Evolutionary conservation across 108 stramenopile genomes (phyloP), one percentile per base, ranked within the genome.

Genomic region (Stephanodiscus triporus): DNA sequence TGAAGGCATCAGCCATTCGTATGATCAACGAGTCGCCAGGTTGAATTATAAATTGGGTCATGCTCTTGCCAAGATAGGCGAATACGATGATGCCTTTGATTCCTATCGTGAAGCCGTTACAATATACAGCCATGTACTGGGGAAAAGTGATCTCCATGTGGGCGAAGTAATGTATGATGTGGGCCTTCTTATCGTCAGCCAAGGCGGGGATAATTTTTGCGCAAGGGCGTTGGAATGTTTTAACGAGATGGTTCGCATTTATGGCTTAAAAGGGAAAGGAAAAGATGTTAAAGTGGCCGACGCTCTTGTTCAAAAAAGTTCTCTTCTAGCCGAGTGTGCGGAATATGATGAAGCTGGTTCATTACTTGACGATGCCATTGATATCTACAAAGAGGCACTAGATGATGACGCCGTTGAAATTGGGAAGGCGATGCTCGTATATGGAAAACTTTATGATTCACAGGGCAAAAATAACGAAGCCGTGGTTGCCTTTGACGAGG

Each of bases 391-490:
- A 58, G 75, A 69, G 38, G 37, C 59, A 26, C 73, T 81, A 50
- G 87, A 86, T 17, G 82, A 88, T 37, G 83, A 84, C 49, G 70
- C 85, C 30, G 53, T 67, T 37, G 86, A 85, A 45, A 76, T 89
- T 36, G 91, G 87, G 17, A 85, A 86, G 24, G 89, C 85, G 42
- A 65, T 92, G 27, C 76, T 86, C 34, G 73, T 83, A 23, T 68
- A 85, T 24, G 88, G 89, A 29, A 77, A 83, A 49, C 76, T 89
- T 24, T 66, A 89, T 49, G 84, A 88, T 66, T 74, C 84, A 51
- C 80, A 82, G 58, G 80, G 84, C 11, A 64, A 86, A 30, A 70
- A 82, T 37, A 84, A 87, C 26, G 57, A 89, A 26, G 75, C 88
- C 40, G 80, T 86, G 76, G 69, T 73, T 14, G 73, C 86, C 59